Base-by-base conservation (phyloP, 306 rosid species). In the Cicer pinnatifidum region DNA sequence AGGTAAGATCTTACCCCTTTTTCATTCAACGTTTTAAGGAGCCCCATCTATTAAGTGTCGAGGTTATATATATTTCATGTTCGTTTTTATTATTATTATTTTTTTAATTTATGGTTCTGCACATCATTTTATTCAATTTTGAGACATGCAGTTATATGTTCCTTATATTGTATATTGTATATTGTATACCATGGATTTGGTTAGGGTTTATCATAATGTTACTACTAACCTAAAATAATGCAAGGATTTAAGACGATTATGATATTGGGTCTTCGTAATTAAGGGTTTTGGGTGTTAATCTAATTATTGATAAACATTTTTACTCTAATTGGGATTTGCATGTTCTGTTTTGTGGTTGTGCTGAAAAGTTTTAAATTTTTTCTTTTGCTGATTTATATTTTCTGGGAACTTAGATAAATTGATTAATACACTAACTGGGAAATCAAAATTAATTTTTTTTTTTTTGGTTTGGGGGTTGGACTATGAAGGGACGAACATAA, bases 181-280 rank as follows among this genome's bases (percentile, higher is more conserved):
- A 56, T 53, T 70, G 75, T 73, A 63, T 54, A 62, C 48, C 67
- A 78, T 62, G 80, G 78, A 82, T 82, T 75, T 81, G 54, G 47
- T 82, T 86, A 85, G 89, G 93, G 87, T 87, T 88, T 78, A 76
- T 83, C 69, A 10, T 67, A 54, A 50, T 69, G 72, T 62, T 53
- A 68, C 82, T 81, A 73, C 47, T 62, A 69, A 67, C 74, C 76
- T 75, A 15, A 35, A 35, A 11, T 73, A 77, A 75, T 84, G 78
- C 52, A 9, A 73, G 66, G 86, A 66, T 87, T 88, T 86, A 52
- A 63, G 13, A 66, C 39, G 62, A 81, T 83, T 82, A 72, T 50
- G 76, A 13, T 52, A 13, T 77, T 82, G 80, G 85, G 87, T 71
- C 73, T 70, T 71, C 62, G 19, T 20, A 7, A 82, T 87, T 87